Evolutionary conservation across 192 early-diverging fungal species (phyloP).

Genomic region (Linnemannia hyalina): DNA sequence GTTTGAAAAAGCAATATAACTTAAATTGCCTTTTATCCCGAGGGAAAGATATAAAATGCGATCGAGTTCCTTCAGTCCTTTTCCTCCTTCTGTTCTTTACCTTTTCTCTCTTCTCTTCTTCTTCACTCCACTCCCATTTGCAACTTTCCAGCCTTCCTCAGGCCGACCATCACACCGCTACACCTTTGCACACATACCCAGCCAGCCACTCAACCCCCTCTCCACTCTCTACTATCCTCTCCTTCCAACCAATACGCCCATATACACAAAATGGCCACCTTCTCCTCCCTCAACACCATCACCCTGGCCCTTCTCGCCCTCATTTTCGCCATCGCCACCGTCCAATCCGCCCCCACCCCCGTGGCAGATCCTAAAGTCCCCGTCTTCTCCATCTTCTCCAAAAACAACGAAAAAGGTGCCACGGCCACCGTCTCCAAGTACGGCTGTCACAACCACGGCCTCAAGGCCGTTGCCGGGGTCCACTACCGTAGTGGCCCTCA

Average conservation of each 20-base stretch:
- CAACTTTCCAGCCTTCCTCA: slow-evolving; percentile 8
- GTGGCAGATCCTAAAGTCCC: slow-evolving; percentile 14
- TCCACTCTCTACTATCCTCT: background rate
- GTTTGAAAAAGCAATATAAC: background rate
- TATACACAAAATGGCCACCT: slow-evolving; percentile 15
- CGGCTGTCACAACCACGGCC: slow-evolving; percentile 36
- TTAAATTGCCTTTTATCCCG: background rate
- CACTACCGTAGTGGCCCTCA: slow-evolving; percentile 12
- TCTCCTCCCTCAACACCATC: slow-evolving; percentile 35
- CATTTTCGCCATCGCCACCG: slow-evolving; percentile 10
- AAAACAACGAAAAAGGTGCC: slow-evolving; percentile 7
- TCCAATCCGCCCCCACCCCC: slow-evolving; percentile 8
- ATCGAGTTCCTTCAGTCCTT: background rate
- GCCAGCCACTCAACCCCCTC: background rate
- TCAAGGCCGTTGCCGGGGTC: slow-evolving; percentile 22
- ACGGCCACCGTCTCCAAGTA: background rate
- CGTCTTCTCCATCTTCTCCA: slow-evolving; percentile 19
- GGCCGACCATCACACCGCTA: slow-evolving; percentile 1
- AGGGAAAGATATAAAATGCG: background rate
- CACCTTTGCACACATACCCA: background rate
- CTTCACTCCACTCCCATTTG: background rate
- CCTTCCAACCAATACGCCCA: background rate
- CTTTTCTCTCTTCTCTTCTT: background rate
- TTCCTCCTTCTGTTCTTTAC: background rate
- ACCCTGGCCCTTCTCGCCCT: slow-evolving; percentile 30